Evolutionary conservation across 2,329 filamentous ascomycete genomes (phyloP), one percentile per base, ranked within the genome.

Genomic region (Elsinoe ampelina): DNA sequence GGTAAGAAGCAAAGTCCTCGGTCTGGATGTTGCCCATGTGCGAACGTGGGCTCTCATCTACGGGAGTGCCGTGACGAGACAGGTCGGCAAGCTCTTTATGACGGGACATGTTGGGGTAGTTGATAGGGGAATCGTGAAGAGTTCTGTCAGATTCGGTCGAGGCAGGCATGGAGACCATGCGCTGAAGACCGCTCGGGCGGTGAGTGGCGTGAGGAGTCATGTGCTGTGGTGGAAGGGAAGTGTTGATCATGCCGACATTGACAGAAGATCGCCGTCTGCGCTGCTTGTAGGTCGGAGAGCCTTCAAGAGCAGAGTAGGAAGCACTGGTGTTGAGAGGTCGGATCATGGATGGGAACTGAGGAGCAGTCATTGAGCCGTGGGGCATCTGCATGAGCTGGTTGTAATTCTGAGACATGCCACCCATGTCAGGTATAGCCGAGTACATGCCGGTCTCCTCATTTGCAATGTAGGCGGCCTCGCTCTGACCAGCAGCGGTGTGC

Each of bases 251-350:
- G 63, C 86, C 83, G 11, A 88, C 86, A 20, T 92, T 90, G 61
- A 97, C 89, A 41, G 92, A 97, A 35, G 93, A 96, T 61, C 93
- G 87, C 63, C 93, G 84, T 71, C 93, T 83, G 65, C 93, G 84
- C 77, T 97, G 93, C 81, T 98, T 98, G 77, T 98, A 98, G 36
- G 93, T 97, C 11, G 93, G 93, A 26, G 93, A 98, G 50, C 93
- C 93, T 75, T 98, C 93, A 68, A 97, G 93, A 51, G 95, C 91
- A 3, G 68, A 69, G 77, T 95, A 96, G 64, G 93, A 87, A 70
- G 89, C 95, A 71, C 85, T 86, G 54, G 78, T 76, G 63, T 89
- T 89, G 59, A 79, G 83, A 38, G 79, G 76, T 62, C 85, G 78
- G 22, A 81, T 77, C 32, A 85, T 82, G 45, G 87, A 83, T 22